Percentiles rank a stretch among this genome's conserved stretches.
phyloP scores from a whole-genome alignment of 1,284 basidiomycete species.

The Puccinia novopanici region DNA sequence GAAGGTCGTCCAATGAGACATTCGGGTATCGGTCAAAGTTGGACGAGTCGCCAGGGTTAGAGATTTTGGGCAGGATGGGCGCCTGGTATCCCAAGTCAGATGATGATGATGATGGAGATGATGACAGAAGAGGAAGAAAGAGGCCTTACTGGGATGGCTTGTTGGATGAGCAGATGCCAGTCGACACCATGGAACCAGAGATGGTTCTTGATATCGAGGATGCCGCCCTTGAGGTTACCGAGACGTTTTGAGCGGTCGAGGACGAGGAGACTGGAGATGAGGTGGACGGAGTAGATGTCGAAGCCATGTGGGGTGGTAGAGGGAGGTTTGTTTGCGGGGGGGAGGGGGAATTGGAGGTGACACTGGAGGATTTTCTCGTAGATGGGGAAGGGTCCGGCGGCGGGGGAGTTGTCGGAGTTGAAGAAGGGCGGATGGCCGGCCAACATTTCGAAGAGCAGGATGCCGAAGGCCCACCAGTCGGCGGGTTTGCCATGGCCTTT shows the following conservation, averaged over 20 bases:
- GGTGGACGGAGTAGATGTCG: conserved; percentile 55
- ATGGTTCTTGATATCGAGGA: conserved; percentile 56
- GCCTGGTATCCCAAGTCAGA: conserved; percentile 52
- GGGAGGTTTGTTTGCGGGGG: too few relatives aligned
- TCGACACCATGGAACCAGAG: conserved; percentile 58
- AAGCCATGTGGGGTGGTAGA: too few relatives aligned
- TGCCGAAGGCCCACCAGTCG: conserved; percentile 97
- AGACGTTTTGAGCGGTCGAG: conserved; percentile 55
- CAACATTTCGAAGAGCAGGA: too few relatives aligned
- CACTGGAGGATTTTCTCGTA: too few relatives aligned
- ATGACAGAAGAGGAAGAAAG: neutral
- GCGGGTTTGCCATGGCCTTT: conserved; percentile 89
- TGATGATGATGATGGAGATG: neutral
- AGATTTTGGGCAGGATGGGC: conserved; percentile 56
- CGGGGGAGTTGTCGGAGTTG: too few relatives aligned
- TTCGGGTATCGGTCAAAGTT: conserved; percentile 57
- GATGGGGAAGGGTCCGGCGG: too few relatives aligned
- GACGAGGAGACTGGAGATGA: conserved; percentile 54
- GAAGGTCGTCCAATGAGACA: conserved; percentile 53
- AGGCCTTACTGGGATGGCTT: conserved; percentile 54
- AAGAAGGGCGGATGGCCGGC: too few relatives aligned
- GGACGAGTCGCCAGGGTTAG: conserved; percentile 54
- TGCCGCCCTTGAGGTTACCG: conserved; percentile 56
- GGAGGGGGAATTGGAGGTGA: too few relatives aligned
- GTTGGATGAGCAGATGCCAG: conserved; percentile 54